Evolutionary conservation across 2,329 filamentous ascomycete species (phyloP), one percentile per base, ranked within the genome.

Genomic region (Furcasterigmium furcatum): DNA sequence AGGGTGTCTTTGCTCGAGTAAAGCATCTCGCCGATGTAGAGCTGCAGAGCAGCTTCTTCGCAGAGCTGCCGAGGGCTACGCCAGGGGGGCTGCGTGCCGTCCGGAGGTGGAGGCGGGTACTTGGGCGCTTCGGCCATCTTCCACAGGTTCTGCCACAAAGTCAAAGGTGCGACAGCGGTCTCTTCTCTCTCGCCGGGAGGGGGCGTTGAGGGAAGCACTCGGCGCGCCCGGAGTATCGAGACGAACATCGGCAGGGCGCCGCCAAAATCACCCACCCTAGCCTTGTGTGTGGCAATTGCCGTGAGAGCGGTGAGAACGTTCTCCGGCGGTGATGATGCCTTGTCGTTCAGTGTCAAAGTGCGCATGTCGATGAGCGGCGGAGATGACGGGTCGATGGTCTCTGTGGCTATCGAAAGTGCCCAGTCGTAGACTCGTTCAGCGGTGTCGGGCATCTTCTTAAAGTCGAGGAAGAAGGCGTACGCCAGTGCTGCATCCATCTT

Each of bases 21-120:
- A 25, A 97, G 77, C 43, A 97, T 95, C 68, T 97, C 92, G 47
- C 92, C 92, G 51, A 97, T 92, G 65, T 96, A 94, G 20, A 91
- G 78, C 74, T 90, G 91, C 13, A 96, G 68, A 0, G 82, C 89
- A 3, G 91, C 90, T 65, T 96, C 91, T 53, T 94, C 86, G 64
- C 91, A 96, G 30, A 79, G 77, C 52, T 88, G 82, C 22, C 76
- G 72, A 9, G 81, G 60, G 45, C 79, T 80, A 39, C 88, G 85
- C 46, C 76, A 67, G 0, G 91, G 82, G 0, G 85, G 75, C 4
- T 79, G 68, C 39, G 86, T 80, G 44, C 91, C 91, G 41, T 88
- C 84, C 0, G 80, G 72, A 0, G 85, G 87, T 0, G 87, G 77
- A 0, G 81, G 64, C 0, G 92, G 91, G 59, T 91, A 95, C 2